phyloP scores from a whole-genome alignment of 2,329 filamentous ascomycete species.

The Aspergillus unguis region DNA sequence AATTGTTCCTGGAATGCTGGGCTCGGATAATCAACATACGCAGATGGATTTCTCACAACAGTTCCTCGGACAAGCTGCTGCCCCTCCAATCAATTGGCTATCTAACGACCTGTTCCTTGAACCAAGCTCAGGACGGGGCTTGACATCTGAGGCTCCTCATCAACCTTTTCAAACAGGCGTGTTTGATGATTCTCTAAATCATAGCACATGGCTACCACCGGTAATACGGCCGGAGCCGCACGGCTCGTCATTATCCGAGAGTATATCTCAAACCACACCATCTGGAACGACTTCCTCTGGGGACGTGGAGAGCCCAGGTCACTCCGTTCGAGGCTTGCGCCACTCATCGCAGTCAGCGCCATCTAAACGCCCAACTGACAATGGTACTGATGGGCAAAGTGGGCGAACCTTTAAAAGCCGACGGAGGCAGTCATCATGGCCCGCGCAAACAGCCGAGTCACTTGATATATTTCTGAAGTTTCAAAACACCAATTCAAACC shows the following conservation, averaged over 20 bases:
- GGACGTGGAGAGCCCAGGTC: constrained; percentile 20
- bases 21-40: constrained; percentile 17
- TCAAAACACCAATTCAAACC: constrained; percentile 10
- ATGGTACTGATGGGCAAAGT: constrained; percentile 27
- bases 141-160: constrained; percentile 13
- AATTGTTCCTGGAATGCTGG: constrained; percentile 20
- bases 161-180: constrained; percentile 19
- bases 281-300: constrained; percentile 20
- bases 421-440: constrained; percentile 20
- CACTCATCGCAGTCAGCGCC: constrained; percentile 24
- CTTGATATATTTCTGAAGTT: constrained; percentile 12
- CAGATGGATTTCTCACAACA: constrained; percentile 25
- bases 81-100: constrained; percentile 39
- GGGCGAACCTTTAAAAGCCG: constrained; percentile 26
- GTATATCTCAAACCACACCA: constrained; percentile 20
- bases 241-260: constrained; percentile 17
- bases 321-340: constrained; percentile 19
- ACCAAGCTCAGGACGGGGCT: constrained; percentile 13
- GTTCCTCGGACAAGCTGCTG: constrained; percentile 25
- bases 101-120: constrained; percentile 30
- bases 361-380: constrained; percentile 25
- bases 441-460: constrained; percentile 13
- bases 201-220: constrained; percentile 28
- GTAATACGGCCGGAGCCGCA: constrained; percentile 17
- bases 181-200: constrained; percentile 19